Conservation (phyloP, 2,329 filamentous ascomycete species). For the Lachnellula suecica region DNA sequence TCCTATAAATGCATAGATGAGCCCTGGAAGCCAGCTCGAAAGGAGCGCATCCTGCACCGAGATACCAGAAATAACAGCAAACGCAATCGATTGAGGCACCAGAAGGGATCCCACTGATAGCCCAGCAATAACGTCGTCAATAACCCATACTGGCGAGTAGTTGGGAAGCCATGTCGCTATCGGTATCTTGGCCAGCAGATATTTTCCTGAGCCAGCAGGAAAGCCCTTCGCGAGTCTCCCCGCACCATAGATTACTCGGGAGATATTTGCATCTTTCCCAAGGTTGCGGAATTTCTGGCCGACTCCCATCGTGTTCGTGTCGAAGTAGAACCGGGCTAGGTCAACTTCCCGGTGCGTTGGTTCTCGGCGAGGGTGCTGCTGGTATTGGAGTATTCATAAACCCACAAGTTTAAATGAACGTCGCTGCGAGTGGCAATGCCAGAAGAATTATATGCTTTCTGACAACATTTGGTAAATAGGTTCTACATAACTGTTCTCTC, state of each 20-base stretch:
- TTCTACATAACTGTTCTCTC: background rate
- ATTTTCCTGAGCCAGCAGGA: slow-evolving; percentile 48
- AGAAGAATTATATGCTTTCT: too few species aligned
- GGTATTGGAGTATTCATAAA: too few species aligned
- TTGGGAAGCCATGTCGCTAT: slow-evolving; percentile 60
- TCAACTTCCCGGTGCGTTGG: too few species aligned
- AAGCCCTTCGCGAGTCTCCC: slow-evolving; percentile 10
- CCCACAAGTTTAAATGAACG: too few species aligned
- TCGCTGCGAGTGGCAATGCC: too few species aligned
- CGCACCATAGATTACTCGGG: slow-evolving; percentile 14
- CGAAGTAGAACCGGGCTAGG: too few species aligned
- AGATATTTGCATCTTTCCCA: slow-evolving; percentile 14
- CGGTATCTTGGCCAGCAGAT: slow-evolving; percentile 59
- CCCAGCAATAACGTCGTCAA: slow-evolving; percentile 61
- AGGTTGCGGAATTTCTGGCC: slow-evolving; percentile 9
- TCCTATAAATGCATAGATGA: slow-evolving; percentile 58
- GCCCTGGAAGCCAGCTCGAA: slow-evolving; percentile 57
- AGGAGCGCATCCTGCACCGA: slow-evolving; percentile 61
- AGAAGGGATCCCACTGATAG: slow-evolving; percentile 59
- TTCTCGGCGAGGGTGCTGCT: too few species aligned
- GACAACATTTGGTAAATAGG: too few species aligned
- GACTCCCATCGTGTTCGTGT: slow-evolving; percentile 13
- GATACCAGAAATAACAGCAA: slow-evolving; percentile 60
- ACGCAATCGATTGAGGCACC: slow-evolving; percentile 59
- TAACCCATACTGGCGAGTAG: slow-evolving; percentile 59